phyloP scores from a whole-genome alignment of 1,284 basidiomycete species.

The Porodaedalea pini region DNA sequence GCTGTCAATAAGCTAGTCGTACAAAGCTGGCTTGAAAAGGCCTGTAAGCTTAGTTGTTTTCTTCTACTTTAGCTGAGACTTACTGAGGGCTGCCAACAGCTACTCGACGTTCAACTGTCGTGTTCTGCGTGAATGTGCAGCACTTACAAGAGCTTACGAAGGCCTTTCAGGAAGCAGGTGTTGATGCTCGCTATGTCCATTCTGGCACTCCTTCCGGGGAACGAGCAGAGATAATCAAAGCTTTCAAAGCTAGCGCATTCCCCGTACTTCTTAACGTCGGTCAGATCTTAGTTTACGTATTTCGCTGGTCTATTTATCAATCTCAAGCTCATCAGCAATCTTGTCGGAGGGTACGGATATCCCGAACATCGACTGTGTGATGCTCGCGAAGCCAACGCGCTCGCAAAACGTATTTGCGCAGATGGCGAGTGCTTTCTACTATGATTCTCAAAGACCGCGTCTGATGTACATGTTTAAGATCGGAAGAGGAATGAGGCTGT shows the following conservation, averaged over 20 bases:
- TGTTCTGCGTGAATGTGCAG: constrained; percentile 86
- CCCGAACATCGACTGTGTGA: constrained; percentile 88
- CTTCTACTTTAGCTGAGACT: constrained; percentile 7
- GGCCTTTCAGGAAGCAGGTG: constrained; percentile 69
- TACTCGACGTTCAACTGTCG: constrained; percentile 77
- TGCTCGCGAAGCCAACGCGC: constrained; percentile 85
- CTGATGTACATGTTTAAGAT: constrained; percentile 49
- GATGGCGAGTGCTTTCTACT: constrained; percentile 60
- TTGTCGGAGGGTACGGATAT: constrained; percentile 91
- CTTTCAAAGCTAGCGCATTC: constrained; percentile 71
- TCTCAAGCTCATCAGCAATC: constrained; percentile 58
- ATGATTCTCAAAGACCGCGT: background rate
- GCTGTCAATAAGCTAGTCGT: constrained; percentile 76
- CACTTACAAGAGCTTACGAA: constrained; percentile 81
- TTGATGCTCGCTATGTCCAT: constrained; percentile 85
- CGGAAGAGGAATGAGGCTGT: constrained; percentile 87
- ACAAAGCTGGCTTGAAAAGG: constrained; percentile 78
- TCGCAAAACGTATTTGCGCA: constrained; percentile 90
- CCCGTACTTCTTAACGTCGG: constrained; percentile 93
- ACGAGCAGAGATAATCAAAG: constrained; percentile 61
- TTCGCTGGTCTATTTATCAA: no score
- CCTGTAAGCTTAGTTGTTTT: constrained; percentile 46
- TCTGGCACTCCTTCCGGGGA: constrained; percentile 66
- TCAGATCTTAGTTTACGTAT: constrained; percentile 32
- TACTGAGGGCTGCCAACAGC: constrained; percentile 32